Percentiles rank a stretch among this genome's conserved stretches.
Evolutionary conservation across 441 rosid genomes (phyloP).

Genomic region (Pelargonium cotyledonis): DNA sequence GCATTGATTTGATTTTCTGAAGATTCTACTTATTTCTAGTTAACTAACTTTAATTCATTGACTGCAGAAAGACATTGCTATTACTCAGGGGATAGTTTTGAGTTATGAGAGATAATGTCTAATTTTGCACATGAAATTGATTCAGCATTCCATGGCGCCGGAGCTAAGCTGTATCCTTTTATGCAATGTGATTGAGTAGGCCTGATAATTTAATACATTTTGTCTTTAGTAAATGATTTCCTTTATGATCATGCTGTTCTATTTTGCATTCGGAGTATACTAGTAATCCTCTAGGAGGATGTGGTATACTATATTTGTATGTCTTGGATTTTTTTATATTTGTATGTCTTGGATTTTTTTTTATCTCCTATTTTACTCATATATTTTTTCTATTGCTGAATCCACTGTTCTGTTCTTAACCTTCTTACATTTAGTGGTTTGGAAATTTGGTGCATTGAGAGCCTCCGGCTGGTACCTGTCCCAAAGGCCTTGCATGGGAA

Average conservation of each 20-base stretch:
- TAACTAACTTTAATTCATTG: neutral
- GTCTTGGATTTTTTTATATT: neutral
- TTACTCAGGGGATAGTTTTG: neutral
- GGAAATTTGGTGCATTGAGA: constrained; percentile 74
- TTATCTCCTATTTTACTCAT: neutral
- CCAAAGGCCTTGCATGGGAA: constrained; percentile 59
- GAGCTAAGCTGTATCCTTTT: constrained; percentile 51
- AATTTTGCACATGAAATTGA: constrained; percentile 36
- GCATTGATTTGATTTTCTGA: neutral
- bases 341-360: neutral
- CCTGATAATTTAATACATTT: neutral
- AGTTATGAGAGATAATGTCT: constrained; percentile 39
- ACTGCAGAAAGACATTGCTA: constrained; percentile 14
- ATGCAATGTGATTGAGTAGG: neutral
- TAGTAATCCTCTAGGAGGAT: constrained; percentile 2
- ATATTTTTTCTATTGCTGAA: neutral
- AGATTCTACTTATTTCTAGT: neutral
- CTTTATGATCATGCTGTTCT: neutral
- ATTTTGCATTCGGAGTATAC: neutral
- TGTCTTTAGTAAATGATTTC: neutral
- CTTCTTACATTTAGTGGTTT: constrained; percentile 42
- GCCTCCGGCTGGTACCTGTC: constrained; percentile 41
- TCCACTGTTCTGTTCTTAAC: constrained; percentile 17
- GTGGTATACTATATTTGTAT: neutral
- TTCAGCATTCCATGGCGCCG: constrained; percentile 52